Percentiles rank a stretch among this genome's conserved stretches.
phyloP scores from a whole-genome alignment of 2,329 filamentous ascomycete genomes.

The Ceratocystis huliohia region DNA sequence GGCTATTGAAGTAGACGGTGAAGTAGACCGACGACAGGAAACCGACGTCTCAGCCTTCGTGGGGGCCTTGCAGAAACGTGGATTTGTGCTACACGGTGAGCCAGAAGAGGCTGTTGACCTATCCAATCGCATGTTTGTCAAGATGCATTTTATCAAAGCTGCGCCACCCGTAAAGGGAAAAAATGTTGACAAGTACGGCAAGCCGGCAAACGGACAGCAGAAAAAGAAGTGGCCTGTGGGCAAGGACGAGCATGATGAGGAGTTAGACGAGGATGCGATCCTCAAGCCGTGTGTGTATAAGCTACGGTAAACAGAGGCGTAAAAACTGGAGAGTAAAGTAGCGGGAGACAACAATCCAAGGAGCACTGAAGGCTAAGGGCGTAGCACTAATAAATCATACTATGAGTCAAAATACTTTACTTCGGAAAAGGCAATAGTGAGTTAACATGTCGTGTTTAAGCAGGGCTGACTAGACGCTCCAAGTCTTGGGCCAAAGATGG shows the following conservation, averaged over 20 bases:
- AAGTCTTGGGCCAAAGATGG: too few species aligned
- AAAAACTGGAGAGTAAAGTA: not conserved
- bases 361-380: too few species aligned
- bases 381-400: too few species aligned
- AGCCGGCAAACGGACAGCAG: slow-evolving; percentile 39
- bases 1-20: slow-evolving; percentile 59
- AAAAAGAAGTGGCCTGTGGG: slow-evolving; percentile 44
- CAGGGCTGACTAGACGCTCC: too few species aligned
- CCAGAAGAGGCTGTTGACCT: slow-evolving; percentile 55
- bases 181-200: slow-evolving; percentile 47
- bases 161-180: slow-evolving; percentile 64
- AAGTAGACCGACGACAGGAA: slow-evolving; percentile 50
- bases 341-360: not conserved
- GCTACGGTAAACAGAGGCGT: slow-evolving; percentile 44
- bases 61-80: slow-evolving; percentile 63
- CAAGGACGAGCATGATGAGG: slow-evolving; percentile 40
- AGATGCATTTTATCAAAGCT: slow-evolving; percentile 88
- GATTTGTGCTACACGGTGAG: slow-evolving; percentile 68
- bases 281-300: slow-evolving; percentile 97
- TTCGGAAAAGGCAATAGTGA: too few species aligned
- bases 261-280: slow-evolving; percentile 50
- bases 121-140: slow-evolving; percentile 95
- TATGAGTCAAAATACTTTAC: too few species aligned
- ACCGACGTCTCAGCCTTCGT: slow-evolving; percentile 84
- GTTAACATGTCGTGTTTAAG: too few species aligned